These are phyloP conservation scores for Fusarium annulatum DNA, from an alignment of 2,329 filamentous ascomycete species.

Conservation along the genomic window DNA sequence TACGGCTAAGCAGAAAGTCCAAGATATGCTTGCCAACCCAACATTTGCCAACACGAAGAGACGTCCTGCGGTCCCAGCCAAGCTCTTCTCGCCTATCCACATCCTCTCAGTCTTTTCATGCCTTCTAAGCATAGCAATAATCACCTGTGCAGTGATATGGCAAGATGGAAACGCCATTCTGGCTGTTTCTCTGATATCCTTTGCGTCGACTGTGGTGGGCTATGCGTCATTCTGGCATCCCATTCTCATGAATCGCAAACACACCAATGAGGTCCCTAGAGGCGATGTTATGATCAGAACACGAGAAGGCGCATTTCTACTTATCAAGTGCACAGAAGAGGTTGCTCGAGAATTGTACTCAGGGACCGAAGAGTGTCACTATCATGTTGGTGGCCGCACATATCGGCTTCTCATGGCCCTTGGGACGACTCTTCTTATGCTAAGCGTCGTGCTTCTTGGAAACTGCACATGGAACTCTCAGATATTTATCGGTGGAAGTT, in stretches of 20 bases:
- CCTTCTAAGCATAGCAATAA: conserved; percentile 60
- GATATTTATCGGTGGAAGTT: conserved; percentile 66
- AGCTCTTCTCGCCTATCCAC: conserved; percentile 63
- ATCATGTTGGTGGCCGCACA: conserved; percentile 58
- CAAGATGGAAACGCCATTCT: conserved; percentile 51
- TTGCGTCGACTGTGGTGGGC: conserved; percentile 65
- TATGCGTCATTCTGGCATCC: conserved; percentile 69
- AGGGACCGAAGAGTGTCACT: conserved; percentile 69
- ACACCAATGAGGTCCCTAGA: conserved; percentile 59
- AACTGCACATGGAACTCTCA: conserved; percentile 72
- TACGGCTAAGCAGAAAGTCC: conserved; percentile 55
- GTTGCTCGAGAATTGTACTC: conserved; percentile 72
- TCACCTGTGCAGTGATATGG: conserved; percentile 55
- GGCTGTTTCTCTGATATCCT: conserved; percentile 63
- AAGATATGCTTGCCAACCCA: conserved; percentile 57
- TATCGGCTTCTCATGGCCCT: conserved; percentile 67
- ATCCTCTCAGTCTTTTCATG: conserved; percentile 64
- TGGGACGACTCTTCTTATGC: conserved; percentile 70
- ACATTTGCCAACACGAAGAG: conserved; percentile 52
- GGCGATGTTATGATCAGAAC: conserved; percentile 73
- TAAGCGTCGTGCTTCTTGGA: conserved; percentile 68
- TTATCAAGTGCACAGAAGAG: conserved; percentile 68
- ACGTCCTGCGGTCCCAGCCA: conserved; percentile 61
- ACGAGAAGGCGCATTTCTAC: conserved; percentile 68
- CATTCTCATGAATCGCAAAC: conserved; percentile 62